A percentile compares a stretch with the other conserved stretches of the same genome.
phyloP scores from a whole-genome alignment of 176 grass and related monocot genomes.

The Musa troglodytarum region DNA sequence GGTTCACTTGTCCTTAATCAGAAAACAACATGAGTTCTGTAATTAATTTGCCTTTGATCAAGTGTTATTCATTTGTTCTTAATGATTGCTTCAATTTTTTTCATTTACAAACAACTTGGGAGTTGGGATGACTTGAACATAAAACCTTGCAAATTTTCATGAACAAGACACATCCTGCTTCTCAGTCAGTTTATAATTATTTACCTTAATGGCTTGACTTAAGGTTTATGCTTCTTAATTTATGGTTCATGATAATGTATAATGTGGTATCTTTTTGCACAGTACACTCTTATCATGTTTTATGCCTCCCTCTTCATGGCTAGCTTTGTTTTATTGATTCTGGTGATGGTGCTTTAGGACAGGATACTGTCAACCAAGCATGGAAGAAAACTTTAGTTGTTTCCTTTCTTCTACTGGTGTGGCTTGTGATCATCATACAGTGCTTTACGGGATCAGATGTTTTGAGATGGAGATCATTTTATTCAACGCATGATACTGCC shows the following conservation, averaged over 20 bases:
- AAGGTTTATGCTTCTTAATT: too few species aligned
- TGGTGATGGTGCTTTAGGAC: conserved; percentile 45
- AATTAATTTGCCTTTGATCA: background rate
- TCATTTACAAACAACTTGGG: background rate
- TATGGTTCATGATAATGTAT: background rate
- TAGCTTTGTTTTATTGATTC: conserved; percentile 25
- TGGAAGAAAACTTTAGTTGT: conserved; percentile 46
- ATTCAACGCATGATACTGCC: conserved; percentile 91
- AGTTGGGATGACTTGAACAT: too few species aligned
- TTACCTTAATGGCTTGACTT: background rate
- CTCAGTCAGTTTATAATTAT: background rate
- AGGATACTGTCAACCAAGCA: conserved; percentile 45
- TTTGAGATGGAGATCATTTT: conserved; percentile 90
- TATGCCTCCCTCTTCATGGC: conserved; percentile 20
- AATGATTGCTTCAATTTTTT: background rate
- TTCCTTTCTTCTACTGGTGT: conserved; percentile 70
- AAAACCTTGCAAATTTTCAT: too few species aligned
- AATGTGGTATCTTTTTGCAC: background rate
- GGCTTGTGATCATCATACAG: conserved; percentile 69
- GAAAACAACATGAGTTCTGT: background rate
- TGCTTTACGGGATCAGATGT: conserved; percentile 88
- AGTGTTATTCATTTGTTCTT: background rate
- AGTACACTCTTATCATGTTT: background rate
- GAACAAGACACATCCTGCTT: too few species aligned
- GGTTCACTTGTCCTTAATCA: background rate